Base-by-base conservation (phyloP, 768 basidiomycete species). In the Gloeophyllum trabeum region DNA sequence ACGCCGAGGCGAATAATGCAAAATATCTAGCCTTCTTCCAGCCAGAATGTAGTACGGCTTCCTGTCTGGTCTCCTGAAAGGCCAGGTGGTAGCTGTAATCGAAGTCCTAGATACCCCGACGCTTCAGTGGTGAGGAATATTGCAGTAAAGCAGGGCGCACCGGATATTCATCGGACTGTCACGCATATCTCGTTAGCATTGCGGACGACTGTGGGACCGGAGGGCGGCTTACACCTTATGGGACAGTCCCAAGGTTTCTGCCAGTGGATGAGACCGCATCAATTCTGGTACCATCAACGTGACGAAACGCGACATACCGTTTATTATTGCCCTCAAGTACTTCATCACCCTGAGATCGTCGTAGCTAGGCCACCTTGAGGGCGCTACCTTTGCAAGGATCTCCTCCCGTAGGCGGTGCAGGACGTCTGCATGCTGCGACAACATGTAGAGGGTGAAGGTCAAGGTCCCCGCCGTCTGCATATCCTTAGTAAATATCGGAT, bases 211-310 rank as follows among this genome's bases (percentile, higher is more conserved):
- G 6, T 22, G 3, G 51, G 40, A 41, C 18, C 12, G 42, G 46
- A 21, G 51, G n/a, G 24, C 35, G 38, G 10, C 51, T 25, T 50
- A 61, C 58, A 62, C 61, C 21, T 54, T 45, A 21, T 55, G 57
- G 37, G 48, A 60, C 18, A 75, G 50, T 7, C 71, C 55, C 34
- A 73, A 48, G 4, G 67, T 65, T 55, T 73, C 69, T 70, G 36
- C 25, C 25, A 43, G 24, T 46, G 21, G 37, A 13, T 12, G 14
- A 24, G 19, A 38, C 26, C 30, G 6, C 6, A 18, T 35, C 6
- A 24, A 32, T 16, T 39, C 10, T 7, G 28, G 28, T 7, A 7
- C 16, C 28, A 10, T 41, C 16, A 32, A 16, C 28, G 10, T 10
- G 28, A 10, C 28, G 10, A 32, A 16, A 32, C 10, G 28, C 10